A percentile compares a stretch with the other conserved stretches of the same genome.
Evolutionary conservation across 148 eudicot species (phyloP).

Genomic region (Rhododendron mucronatum): DNA sequence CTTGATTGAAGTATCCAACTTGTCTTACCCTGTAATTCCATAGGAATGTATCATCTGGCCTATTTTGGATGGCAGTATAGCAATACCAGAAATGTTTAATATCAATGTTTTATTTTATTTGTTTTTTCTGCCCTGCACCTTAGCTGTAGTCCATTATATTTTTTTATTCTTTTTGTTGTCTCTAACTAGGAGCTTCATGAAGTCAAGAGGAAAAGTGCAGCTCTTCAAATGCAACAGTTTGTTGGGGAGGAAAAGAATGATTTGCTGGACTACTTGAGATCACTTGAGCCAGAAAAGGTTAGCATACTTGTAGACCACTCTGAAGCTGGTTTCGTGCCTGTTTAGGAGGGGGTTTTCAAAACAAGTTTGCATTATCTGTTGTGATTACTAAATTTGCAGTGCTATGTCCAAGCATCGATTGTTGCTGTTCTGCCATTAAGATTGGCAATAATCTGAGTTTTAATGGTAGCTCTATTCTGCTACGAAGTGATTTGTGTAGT

Average conservation of each 20-base stretch:
- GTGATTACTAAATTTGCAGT: neutral
- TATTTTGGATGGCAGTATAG: neutral
- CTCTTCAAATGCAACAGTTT: conserved; percentile 97
- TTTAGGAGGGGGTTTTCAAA: neutral
- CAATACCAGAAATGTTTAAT: neutral
- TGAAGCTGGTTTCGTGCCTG: neutral
- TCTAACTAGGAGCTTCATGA: conserved; percentile 64
- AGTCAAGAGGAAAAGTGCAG: conserved; percentile 85
- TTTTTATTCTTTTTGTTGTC: conserved; percentile 1
- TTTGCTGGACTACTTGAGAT: conserved; percentile 84
- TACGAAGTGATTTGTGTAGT: neutral
- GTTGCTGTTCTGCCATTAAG: neutral
- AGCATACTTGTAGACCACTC: neutral
- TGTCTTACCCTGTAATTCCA: neutral
- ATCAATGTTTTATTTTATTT: neutral
- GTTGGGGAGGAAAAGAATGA: conserved; percentile 99
- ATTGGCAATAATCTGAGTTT: neutral
- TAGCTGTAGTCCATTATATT: neutral
- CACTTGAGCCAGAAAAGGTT: conserved; percentile 93
- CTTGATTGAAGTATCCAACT: neutral
- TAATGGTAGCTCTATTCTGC: neutral
- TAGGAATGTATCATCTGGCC: neutral
- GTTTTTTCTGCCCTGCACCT: neutral
- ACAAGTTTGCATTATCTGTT: neutral
- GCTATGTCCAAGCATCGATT: neutral